Evolutionary conservation across 1,284 basidiomycete species (phyloP), one percentile per base, ranked within the genome.

Genomic region (Sphagnurus paluster): DNA sequence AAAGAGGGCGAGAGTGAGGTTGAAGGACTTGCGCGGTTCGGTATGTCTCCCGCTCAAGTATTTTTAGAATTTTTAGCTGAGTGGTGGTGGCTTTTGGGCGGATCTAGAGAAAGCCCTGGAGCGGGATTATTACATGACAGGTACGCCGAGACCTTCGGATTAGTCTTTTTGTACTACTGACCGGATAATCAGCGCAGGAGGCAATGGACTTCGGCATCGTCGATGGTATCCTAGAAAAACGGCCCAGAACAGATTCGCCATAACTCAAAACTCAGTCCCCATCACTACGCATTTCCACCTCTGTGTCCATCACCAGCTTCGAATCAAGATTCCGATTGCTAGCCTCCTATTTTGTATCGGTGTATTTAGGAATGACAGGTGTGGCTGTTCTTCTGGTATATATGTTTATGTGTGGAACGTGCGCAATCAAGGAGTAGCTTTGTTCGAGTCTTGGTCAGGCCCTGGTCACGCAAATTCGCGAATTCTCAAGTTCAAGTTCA

Each of bases 121-220:
- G 69, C 79, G 93, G 48, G 93, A 97, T 66, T 94, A 94, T 68
- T 97, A 93, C 68, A 87, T 97, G 86, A 94, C 90, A 41, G 85
- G 87, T 87, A 56, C 52, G 75, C 66, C 44, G 49, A 38, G 46
- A 30, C 48, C 46, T 48, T 40, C 45, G 44, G 46, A 43, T 46
- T 21, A 17, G 28, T 25, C 44, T 37, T 16, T 20, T 39, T 34
- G 39, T 54, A 60, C 16, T 44, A n/a, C 53, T 59, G 49, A 55
- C 56, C 46, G 59, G 53, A 50, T 55, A 49, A 42, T 55, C 62
- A 90, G 89, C 93, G 4, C 79, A 85, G 62, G 88, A 93, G 71
- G 91, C 93, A 11, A 72, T 92, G 55, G 78, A 84, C 35, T 96
- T 96, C 67, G 93, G 93, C 21, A 89, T 97, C 49, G 87, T 96